phyloP scores from a whole-genome alignment of 306 rosid species.

The Trifolium dubium region DNA sequence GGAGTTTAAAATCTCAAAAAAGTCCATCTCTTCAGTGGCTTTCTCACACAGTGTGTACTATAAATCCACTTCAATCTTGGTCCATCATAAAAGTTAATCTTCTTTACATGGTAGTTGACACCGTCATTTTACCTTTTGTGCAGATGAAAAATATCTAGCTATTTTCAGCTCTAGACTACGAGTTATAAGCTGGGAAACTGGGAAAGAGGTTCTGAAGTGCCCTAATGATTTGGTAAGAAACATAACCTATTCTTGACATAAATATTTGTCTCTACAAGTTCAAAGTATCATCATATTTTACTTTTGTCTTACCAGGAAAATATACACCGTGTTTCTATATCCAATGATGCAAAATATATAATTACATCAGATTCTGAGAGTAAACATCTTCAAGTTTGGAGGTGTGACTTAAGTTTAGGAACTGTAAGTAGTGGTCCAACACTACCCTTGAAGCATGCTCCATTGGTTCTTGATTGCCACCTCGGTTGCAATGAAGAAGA shows the following conservation, averaged over 20 bases:
- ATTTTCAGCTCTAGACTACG: conserved; percentile 50
- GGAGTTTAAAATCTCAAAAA: conserved; percentile 58
- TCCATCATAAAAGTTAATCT: conserved; percentile 16
- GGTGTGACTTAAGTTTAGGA: conserved; percentile 52
- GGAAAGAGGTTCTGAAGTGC: conserved; percentile 50
- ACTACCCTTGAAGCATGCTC: conserved; percentile 55
- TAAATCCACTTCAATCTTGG: conserved; percentile 25
- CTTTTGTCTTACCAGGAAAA: conserved; percentile 45
- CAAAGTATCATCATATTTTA: conserved; percentile 32
- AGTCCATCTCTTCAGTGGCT: conserved; percentile 51
- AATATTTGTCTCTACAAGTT: conserved; percentile 32
- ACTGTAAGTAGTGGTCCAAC: conserved; percentile 52
- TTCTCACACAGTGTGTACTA: conserved; percentile 59
- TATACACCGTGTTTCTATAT: conserved; percentile 47
- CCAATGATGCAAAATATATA: conserved; percentile 53
- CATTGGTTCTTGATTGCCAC: conserved; percentile 53
- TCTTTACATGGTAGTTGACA: conserved; percentile 35
- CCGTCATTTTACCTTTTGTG: conserved; percentile 31
- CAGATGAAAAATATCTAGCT: conserved; percentile 59
- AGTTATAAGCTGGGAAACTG: conserved; percentile 54
- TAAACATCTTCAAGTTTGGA: conserved; percentile 64
- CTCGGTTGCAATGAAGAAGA: conserved; percentile 47
- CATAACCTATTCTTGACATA: conserved; percentile 30
- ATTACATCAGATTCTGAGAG: conserved; percentile 54
- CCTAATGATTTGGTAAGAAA: conserved; percentile 51